Conservation (phyloP, 2,329 filamentous ascomycete species). For the Epichloe amarillans region DNA sequence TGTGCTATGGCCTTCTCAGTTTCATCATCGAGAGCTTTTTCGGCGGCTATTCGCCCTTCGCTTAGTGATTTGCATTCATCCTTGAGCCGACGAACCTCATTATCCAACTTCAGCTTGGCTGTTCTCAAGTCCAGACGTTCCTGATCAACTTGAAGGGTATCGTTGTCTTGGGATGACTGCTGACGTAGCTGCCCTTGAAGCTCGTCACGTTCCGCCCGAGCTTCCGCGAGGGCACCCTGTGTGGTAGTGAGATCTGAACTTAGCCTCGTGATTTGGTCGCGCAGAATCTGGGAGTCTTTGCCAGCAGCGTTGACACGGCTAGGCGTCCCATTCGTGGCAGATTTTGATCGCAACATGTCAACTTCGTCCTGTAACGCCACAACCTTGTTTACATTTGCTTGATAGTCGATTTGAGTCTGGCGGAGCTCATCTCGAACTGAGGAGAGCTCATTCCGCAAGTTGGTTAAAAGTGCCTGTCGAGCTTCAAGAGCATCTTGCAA, state of each 20-base stretch:
- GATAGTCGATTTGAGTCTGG: conserved; percentile 50
- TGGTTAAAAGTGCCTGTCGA: conserved; percentile 51
- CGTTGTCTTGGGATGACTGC: conserved; percentile 40
- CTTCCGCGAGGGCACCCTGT: conserved; percentile 40
- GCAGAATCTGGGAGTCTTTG: conserved; percentile 48
- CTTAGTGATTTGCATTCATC: conserved; percentile 47
- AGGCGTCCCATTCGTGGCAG: not conserved
- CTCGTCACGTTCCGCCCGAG: conserved; percentile 53
- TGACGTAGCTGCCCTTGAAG: conserved; percentile 46
- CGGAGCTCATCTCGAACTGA: conserved; percentile 55
- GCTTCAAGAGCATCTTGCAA: conserved; percentile 58
- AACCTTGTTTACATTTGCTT: conserved; percentile 49
- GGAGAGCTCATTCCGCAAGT: conserved; percentile 52
- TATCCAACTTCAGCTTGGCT: conserved; percentile 53
- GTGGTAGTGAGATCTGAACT: conserved; percentile 48
- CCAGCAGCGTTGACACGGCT: conserved; percentile 39
- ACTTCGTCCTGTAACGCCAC: conserved; percentile 62
- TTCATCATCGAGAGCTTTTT: conserved; percentile 52
- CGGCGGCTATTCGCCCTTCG: conserved; percentile 44
- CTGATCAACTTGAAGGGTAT: conserved; percentile 49
- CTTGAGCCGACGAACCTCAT: conserved; percentile 49
- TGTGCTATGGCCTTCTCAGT: conserved; percentile 53
- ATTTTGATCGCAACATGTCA: conserved; percentile 48
- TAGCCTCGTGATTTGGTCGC: conserved; percentile 47
- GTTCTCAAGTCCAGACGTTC: conserved; percentile 57